Evolutionary conservation across 352 stramenopile species (phyloP), one percentile per base, ranked within the genome.

Genomic region (Globisporangium sylvaticum): DNA sequence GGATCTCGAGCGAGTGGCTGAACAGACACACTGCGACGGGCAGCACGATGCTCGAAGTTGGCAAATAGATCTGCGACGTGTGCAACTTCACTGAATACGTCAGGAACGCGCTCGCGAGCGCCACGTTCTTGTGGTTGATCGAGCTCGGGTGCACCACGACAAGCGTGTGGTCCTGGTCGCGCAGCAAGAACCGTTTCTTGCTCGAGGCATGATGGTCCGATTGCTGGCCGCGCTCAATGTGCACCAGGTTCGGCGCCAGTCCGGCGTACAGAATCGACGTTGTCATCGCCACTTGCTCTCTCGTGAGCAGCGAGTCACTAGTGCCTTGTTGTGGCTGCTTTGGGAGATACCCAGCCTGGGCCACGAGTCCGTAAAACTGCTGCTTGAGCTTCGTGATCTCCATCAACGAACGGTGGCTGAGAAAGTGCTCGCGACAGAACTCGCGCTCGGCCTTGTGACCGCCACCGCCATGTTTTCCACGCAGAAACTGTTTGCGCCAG

Each of bases 221-320:
- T 7, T 50, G 42, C 42, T 50, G 42, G 4, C 42, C 15, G 12
- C 70, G 72, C 55, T 91, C 80, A 27, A 81, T 73, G 67, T 93
- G 83, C 22, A 98, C 88, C 53, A 99, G 71, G 71, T 98, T 98
- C 14, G 96, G 96, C 42, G 96, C 91, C 31, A 99, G 72, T 22
- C 88, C 88, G 27, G 81, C 90, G 57, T 84, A 93, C 9, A 97
- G 57, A 15, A 95, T 68, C 1, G 84, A 77, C 9, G 84, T 70
- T n/a, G 96, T 66, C 34, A 92, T 75, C 8, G 80, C 79, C 14
- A 87, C 72, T 12, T 80, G 69, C 42, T 91, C 72, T 12, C 62
- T 46, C n/a, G 74, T 86, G 64, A 90, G 82, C 15, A 66, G 65
- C 44, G 42, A 50, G 18, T 80, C 37, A 29, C 69, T 22, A 1